A percentile compares a stretch with the other conserved stretches of the same genome.
These are phyloP conservation scores for Gaultheria prostrata DNA, from an alignment of 148 eudicot genomes.

Conservation along the genomic window DNA sequence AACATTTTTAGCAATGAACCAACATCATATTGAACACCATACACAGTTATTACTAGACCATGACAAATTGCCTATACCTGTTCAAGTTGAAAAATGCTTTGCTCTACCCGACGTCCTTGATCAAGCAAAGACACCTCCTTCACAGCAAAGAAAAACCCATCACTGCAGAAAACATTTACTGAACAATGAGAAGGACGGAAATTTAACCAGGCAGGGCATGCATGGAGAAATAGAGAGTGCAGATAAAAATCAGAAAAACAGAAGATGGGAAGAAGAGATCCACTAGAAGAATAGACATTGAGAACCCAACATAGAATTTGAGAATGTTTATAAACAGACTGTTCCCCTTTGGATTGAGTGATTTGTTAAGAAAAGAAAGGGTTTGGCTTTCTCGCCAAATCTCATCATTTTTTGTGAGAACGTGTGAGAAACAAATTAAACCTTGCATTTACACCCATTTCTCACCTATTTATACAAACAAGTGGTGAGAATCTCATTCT, in stretches of 20 bases:
- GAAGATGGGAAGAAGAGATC: background rate
- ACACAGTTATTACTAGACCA: background rate
- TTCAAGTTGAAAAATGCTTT: constrained; percentile 66
- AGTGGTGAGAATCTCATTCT: no score
- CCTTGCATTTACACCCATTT: no score
- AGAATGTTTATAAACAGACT: background rate
- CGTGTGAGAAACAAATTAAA: no score
- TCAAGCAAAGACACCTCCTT: constrained; percentile 84
- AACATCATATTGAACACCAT: background rate
- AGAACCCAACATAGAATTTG: background rate
- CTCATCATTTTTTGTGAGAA: no score
- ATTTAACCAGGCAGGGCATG: background rate
- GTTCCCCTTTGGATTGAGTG: no score
- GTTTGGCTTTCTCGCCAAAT: no score
- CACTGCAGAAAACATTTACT: constrained; percentile 41
- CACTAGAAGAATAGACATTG: background rate
- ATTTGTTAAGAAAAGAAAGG: no score
- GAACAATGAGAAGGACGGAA: constrained; percentile 13
- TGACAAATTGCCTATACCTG: constrained; percentile 43
- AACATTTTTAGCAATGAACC: background rate
- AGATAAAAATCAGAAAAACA: background rate
- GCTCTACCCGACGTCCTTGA: constrained; percentile 63
- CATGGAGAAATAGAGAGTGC: background rate
- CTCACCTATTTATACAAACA: no score
- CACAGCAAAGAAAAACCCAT: constrained; percentile 70